Base-by-base conservation (phyloP, 805 yeast species). In the Debaryomyces maramus region DNA sequence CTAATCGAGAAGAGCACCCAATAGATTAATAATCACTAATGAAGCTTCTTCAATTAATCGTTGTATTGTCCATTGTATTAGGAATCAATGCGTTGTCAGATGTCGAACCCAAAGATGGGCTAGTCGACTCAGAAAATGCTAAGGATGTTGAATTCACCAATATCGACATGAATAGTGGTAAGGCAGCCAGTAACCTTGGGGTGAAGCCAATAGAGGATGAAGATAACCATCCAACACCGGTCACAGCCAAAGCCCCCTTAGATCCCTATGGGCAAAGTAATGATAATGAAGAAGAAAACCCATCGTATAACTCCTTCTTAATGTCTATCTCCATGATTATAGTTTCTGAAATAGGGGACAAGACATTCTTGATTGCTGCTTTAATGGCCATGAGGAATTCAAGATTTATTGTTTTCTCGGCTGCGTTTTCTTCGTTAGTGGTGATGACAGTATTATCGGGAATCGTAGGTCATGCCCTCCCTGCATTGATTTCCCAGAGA, bases 341-440 rank as follows among this genome's bases (percentile, higher is more conserved):
- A 22, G 86, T 89, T n/a, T 86, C 96, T 20, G 99, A 93, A 63
- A 84, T 93, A 43, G 99, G 99, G 44, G 99, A 93, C 63, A 93
- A 93, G 68, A 93, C 99, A 0, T 93, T 93, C 59, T 75, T 93
- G 49, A 88, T 93, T 53, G 97, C 99, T 24, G 98, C 97, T 2
- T 73, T 93, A 48, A 90, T 93, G 97, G 96, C 98, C 21, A 93
- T 93, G 98, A 86, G 88, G 58, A 83, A 89, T 63, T 79, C 90
- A 14, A 77, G 95, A 53, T 53, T 77, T 55, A 73, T 88, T 34
- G 98, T 93, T n/a, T 91, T 93, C 60, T 72, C 88, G 6, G 82
- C 97, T 11, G 93, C 96, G 3, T 88, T 88, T 49, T 60, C 85
- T 10, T 88, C 98, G 1, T 74, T 93, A 53, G 87, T 80, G 3